Base-by-base conservation (phyloP, 352 stramenopile genomes). In the Blastocystis hominis region DNA sequence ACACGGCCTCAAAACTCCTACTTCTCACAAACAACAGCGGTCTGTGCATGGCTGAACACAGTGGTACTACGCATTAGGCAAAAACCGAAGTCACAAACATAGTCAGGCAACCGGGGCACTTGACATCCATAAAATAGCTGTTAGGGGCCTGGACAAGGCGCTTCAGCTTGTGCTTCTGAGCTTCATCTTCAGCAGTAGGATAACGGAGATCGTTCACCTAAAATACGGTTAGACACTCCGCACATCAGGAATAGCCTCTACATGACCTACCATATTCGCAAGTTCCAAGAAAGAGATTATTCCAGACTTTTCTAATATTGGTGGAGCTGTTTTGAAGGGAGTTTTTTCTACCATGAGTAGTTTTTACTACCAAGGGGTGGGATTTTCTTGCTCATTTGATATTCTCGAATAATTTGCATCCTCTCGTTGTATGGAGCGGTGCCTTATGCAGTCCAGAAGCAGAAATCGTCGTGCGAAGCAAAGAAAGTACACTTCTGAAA, bases 111-210 rank as follows among this genome's bases (percentile, higher is more conserved):
- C 96, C 96, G 64, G 95, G 96, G 93, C 97, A 99, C 92, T 98
- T 99, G 88, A 99, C 97, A 91, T 99, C 97, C 95, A 98, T 97
- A 91, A 97, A 98, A 92, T 97, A 98, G 89, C 93, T 97, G 94
- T 99, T 99, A 75, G 97, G 97, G 88, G 93, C 94, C 93, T 99
- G 97, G 91, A 99, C 96, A 89, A 99, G 93, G 90, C 97, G 94
- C 91, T 98, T 98, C 88, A 98, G 94, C 95, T 99, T 99, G 95
- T 99, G 96, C 91, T 97, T 98, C 89, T 92, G 93, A 90, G 94
- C 94, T 93, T 99, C 96, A 62, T 96, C 91, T 88, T 95, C 94
- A 86, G 94, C 91, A 89, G 93, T 93, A 68, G 96, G 96, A 93
- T 98, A 93, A 90, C 98, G 92, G 91, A 99, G 94, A 93, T 99